Conservation (phyloP, 1,139 yeast species). For the Suhomyces chickasaworum region DNA sequence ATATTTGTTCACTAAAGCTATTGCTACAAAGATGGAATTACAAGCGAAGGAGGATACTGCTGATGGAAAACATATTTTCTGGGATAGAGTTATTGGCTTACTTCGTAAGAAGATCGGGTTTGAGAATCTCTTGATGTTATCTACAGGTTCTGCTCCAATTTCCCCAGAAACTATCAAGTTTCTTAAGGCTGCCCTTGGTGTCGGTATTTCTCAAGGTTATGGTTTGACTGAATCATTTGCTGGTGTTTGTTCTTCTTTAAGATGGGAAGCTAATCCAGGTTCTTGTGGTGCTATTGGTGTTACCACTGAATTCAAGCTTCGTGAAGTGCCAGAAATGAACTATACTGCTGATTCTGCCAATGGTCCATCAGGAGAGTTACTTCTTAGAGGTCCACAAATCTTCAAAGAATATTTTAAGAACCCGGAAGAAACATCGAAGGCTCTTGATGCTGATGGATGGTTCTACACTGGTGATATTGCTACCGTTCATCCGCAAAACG, state of each 20-base stretch:
- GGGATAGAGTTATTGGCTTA: constrained; percentile 30
- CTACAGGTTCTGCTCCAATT: constrained; percentile 50
- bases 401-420: constrained; percentile 41
- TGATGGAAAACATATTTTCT: constrained; percentile 32
- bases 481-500: constrained; percentile 42
- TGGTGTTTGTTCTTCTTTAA: constrained; percentile 36
- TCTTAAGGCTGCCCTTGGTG: constrained; percentile 40
- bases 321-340: constrained; percentile 44
- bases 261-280: constrained; percentile 41
- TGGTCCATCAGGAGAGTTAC: constrained; percentile 47
- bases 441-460: constrained; percentile 46
- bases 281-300: constrained; percentile 41
- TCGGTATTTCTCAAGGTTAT: constrained; percentile 47
- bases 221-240: constrained; percentile 52
- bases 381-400: constrained; percentile 44
- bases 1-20: constrained; percentile 31
- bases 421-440: constrained; percentile 40
- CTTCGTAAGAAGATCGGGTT: constrained; percentile 42
- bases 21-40: constrained; percentile 33
- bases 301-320: constrained; percentile 38
- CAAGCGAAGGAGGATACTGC: constrained; percentile 34
- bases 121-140: constrained; percentile 27
- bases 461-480: constrained; percentile 80
- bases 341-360: constrained; percentile 32
- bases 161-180: constrained; percentile 44